These are phyloP conservation scores for Rhynchospora pubera DNA, from an alignment of 176 grass and related monocot genomes.

Conservation along the genomic window DNA sequence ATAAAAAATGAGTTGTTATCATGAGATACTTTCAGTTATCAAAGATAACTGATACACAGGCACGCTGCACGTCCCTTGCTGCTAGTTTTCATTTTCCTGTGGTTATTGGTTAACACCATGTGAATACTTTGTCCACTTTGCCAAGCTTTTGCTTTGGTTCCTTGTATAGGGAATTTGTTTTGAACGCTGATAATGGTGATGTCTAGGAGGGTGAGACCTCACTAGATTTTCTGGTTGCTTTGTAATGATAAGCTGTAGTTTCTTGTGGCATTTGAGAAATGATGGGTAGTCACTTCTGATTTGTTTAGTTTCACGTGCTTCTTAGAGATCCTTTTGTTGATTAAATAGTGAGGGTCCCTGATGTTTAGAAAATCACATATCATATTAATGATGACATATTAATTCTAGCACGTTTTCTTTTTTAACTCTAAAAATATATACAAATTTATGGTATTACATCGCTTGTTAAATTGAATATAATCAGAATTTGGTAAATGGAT, in stretches of 20 bases:
- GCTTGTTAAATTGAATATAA: no score
- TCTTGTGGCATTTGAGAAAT: background rate
- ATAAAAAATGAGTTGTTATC: constrained; percentile 34
- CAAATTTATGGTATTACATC: no score
- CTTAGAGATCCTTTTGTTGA: background rate
- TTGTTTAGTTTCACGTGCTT: background rate
- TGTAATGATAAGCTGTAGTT: constrained; percentile 8
- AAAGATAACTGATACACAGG: constrained; percentile 46
- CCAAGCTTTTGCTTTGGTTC: constrained; percentile 3
- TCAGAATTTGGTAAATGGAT: no score
- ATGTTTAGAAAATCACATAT: background rate
- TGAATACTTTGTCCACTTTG: constrained; percentile 11
- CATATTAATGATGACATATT: no score
- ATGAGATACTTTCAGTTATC: constrained; percentile 56
- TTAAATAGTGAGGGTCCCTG: background rate
- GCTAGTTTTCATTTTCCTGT: constrained; percentile 21
- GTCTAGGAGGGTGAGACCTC: background rate
- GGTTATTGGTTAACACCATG: constrained; percentile 21
- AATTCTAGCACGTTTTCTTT: no score
- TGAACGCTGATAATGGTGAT: constrained; percentile 6
- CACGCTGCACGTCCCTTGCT: background rate
- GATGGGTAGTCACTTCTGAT: background rate
- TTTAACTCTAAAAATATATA: no score
- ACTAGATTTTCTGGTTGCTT: background rate
- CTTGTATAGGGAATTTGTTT: constrained; percentile 19